Base-by-base conservation (phyloP, 306 rosid species). In the Begonia fuchsioides region DNA sequence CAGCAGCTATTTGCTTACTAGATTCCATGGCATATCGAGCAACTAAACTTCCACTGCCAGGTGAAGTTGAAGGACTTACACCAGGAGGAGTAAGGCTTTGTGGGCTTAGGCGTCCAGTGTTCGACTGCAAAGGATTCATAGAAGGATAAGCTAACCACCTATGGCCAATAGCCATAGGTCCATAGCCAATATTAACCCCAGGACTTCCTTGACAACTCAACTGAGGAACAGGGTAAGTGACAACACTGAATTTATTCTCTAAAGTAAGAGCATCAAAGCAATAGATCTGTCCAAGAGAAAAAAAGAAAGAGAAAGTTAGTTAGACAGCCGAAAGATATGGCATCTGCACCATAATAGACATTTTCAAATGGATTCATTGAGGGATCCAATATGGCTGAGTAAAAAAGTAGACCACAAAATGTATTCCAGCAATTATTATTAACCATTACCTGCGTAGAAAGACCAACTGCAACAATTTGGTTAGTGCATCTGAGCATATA, bases 111-210 rank as follows among this genome's bases (percentile, higher is more conserved):
- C 81, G 75, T 55, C 88, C 77, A 48, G 57, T 59, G 60, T 65
- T 82, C 64, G 81, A 74, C 43, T 69, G 74, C 39, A 79, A 62
- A 11, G 84, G 82, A 47, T 58, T 80, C 66, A 72, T 80, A 58
- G 87, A 73, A 50, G 94, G 73, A 77, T 87, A 87, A 49, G 96
- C 96, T 65, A 87, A 63, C 96, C 96, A 87, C 78, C 96, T 87
- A 11, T 94, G 83, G 63, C 94, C 96, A 64, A 87, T 94, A 68
- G 87, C 78, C 94, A 87, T 77, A 45, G 96, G 94, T 59, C 96
- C 94, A 55, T 79, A 82, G 66, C 94, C 92, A 35, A 87, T 81
- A 75, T 87, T 82, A 67, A 79, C 78, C 32, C 92, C 76, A 32
- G 20, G 5, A 38, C 78, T 57, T 62, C 84, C 96, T 63, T 72